Base-by-base conservation (phyloP, 2,329 filamentous ascomycete species). In the Phyllosticta citrichinensis region DNA sequence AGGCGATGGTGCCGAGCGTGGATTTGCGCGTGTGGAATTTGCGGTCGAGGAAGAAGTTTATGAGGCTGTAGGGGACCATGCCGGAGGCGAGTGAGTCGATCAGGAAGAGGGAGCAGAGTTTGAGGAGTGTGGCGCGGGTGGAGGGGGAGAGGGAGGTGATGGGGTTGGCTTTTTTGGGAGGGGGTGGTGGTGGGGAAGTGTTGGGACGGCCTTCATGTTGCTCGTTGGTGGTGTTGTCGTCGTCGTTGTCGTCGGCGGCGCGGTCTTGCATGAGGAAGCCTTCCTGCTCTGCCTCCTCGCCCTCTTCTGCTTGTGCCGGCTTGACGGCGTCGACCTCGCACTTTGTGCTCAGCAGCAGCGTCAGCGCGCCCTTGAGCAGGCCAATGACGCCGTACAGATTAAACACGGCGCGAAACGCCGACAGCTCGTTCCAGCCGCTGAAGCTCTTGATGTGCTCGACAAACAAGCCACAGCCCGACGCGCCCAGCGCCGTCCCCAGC, bases 51-150 rank as follows among this genome's bases (percentile, higher is more conserved):
- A 81, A 83, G 68, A 82, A 84, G 61, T 79, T 83, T 64, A 83
- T 80, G 33, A 75, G 66, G 10, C 73, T 73, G 66, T 73, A 74
- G 17, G 72, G 83, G 3, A 85, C 86, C 69, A 92, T 80, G 1
- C 88, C 88, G 1, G 84, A 87, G 1, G 86, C 87, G 61, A 91
- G 81, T 0, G 84, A 82, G 69, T 91, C 88, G 5, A 91, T 68
- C 1, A 80, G 81, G 66, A 91, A 87, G 1, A 93, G 75, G 8
- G 87, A 72, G 68, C 85, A 87, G 0, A 93, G 77, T 56, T 84
- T 82, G 57, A 81, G 70, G 5, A 88, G 75, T 30, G 85, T 77
- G 0, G 74, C 67, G 6, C 79, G 74, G 40, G 80, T 85, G n/a
- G 81, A 75, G 2, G 71, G 73, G 5, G 83, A 84, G 20, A 91